These are phyloP conservation scores for Lichtheimia ornata DNA, from an alignment of 371 early-diverging fungal genomes.

Conservation along the genomic window DNA sequence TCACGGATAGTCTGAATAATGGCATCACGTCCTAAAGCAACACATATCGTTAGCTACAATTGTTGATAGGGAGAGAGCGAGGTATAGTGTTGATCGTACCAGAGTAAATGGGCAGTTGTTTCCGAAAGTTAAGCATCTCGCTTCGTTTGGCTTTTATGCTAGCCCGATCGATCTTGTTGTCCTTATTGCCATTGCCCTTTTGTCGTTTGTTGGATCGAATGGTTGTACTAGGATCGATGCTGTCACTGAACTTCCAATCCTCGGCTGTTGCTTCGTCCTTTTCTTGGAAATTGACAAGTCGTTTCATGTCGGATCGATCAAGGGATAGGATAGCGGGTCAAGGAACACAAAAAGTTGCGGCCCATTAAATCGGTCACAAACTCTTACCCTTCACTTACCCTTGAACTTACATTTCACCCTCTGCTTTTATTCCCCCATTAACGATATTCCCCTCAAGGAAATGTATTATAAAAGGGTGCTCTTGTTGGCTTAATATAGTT, in stretches of 20 bases:
- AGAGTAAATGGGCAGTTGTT: conserved; percentile 46
- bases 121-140: conserved; percentile 46
- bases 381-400: no score
- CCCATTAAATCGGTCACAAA: no score
- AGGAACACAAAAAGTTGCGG: no score
- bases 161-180: conserved; percentile 8
- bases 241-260: conserved; percentile 7
- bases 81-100: conserved; percentile 23
- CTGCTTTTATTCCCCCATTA: no score
- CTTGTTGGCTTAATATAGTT: no score
- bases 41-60: background rate
- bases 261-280: conserved; percentile 7
- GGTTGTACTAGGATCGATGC: background rate
- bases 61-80: no score
- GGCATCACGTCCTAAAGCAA: conserved; percentile 53
- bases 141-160: conserved; percentile 29
- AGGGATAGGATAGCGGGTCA: no score
- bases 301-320: conserved; percentile 12
- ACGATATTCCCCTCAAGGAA: no score
- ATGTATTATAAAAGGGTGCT: no score
- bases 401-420: no score
- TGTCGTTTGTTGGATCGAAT: conserved; percentile 7
- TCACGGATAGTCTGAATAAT: conserved; percentile 57
- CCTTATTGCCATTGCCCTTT: background rate
- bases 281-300: conserved; percentile 16